These are phyloP conservation scores for Ophiorrhiza pumila DNA, from an alignment of 257 asterid species.

Conservation along the genomic window DNA sequence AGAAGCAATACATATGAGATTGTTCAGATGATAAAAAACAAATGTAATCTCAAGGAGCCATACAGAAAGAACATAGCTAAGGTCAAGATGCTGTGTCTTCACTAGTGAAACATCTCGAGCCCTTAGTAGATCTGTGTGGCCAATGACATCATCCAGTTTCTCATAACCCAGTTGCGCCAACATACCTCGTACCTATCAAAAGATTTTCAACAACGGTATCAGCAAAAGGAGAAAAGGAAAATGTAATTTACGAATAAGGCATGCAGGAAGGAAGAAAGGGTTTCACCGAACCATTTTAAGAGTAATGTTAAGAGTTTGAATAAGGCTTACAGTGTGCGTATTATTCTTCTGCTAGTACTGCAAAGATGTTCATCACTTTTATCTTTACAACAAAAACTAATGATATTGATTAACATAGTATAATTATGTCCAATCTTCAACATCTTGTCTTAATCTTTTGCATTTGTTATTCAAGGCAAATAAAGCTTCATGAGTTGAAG, in stretches of 20 bases:
- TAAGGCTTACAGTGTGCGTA: neutral
- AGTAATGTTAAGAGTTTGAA: neutral
- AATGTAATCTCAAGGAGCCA: slow-evolving; percentile 26
- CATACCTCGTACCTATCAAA: slow-evolving; percentile 77
- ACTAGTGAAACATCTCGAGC: slow-evolving; percentile 79
- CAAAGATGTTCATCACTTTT: neutral
- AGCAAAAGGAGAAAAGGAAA: slow-evolving; percentile 1
- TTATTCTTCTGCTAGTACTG: neutral
- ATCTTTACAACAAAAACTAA: neutral
- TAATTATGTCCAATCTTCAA: neutral
- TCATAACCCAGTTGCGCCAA: slow-evolving; percentile 93
- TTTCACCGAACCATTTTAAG: slow-evolving; percentile 1
- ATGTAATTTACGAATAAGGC: neutral
- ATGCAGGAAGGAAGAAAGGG: neutral
- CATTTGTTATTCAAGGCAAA: too few species aligned
- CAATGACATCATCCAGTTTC: slow-evolving; percentile 89
- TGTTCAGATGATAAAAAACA: neutral
- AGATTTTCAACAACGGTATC: slow-evolving; percentile 19
- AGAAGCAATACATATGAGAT: slow-evolving; percentile 1
- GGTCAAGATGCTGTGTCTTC: slow-evolving; percentile 98
- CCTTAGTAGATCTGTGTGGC: slow-evolving; percentile 77
- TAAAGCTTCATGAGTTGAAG: neutral
- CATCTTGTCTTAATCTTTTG: neutral
- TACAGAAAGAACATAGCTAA: slow-evolving; percentile 70
- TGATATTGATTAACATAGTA: neutral